phyloP scores from a whole-genome alignment of 1,284 basidiomycete genomes.

The Trichosporon sp. region DNA sequence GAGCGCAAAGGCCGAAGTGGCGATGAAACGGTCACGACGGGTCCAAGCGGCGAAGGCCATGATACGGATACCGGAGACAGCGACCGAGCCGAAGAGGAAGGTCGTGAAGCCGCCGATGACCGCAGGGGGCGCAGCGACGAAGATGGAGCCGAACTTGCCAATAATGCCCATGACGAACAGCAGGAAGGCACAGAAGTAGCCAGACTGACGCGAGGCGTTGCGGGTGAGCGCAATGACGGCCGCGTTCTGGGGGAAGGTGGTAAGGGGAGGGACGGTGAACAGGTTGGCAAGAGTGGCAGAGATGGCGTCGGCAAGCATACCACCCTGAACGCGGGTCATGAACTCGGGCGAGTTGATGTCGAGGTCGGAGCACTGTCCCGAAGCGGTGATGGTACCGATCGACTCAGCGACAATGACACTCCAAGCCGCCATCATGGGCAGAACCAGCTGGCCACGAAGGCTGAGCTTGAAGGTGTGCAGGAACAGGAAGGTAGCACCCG shows the following conservation, averaged over 20 bases:
- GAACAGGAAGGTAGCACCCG: constrained; percentile 31
- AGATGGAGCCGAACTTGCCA: constrained; percentile 34
- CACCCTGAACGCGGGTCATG: constrained; percentile 31
- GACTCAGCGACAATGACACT: constrained; percentile 32
- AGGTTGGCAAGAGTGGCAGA: constrained; percentile 29
- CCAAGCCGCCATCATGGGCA: constrained; percentile 34
- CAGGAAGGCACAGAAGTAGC: constrained; percentile 33
- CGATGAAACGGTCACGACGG: constrained; percentile 69
- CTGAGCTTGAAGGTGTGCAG: constrained; percentile 25
- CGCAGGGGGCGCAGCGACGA: constrained; percentile 24
- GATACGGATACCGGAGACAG: constrained; percentile 63
- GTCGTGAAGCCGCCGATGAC: constrained; percentile 33
- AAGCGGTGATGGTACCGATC: constrained; percentile 32
- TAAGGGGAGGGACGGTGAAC: constrained; percentile 31
- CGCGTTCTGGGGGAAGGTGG: constrained; percentile 36
- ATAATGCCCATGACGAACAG: constrained; percentile 34
- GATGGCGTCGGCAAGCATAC: constrained; percentile 33
- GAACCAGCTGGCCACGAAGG: constrained; percentile 28
- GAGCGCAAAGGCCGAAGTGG: constrained; percentile 64
- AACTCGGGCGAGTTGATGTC: constrained; percentile 24
- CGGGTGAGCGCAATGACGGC: constrained; percentile 37
- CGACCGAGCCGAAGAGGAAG: constrained; percentile 47
- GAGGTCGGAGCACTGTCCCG: constrained; percentile 25
- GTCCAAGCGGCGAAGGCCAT: constrained; percentile 62
- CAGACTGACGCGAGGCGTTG: constrained; percentile 29